These are phyloP conservation scores for Aureobasidium uvarum DNA, from an alignment of 2,329 filamentous ascomycete genomes.

Conservation along the genomic window DNA sequence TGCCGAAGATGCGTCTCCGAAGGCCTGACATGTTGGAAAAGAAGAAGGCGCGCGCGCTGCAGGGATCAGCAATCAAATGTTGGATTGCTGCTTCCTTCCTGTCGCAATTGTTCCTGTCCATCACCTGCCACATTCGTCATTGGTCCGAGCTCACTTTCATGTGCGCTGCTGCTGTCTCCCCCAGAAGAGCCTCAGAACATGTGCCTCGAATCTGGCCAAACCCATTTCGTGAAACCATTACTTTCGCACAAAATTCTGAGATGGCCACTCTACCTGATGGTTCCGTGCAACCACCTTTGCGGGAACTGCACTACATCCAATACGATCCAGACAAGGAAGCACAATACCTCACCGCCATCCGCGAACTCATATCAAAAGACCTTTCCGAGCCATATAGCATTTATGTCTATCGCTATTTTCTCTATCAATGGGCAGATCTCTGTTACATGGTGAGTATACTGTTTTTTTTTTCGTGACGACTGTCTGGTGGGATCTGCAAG, in stretches of 20 bases:
- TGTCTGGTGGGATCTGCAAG: background rate
- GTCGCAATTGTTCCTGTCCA: background rate
- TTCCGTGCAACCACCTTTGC: constrained; percentile 26
- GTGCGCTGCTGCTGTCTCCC: constrained; percentile 18
- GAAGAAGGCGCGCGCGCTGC: constrained; percentile 1
- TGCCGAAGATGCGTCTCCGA: constrained; percentile 39
- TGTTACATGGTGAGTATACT: constrained; percentile 73
- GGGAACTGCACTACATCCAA: constrained; percentile 42
- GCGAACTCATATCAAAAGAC: constrained; percentile 90
- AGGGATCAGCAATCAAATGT: constrained; percentile 5
- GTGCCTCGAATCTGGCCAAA: background rate
- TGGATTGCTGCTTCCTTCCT: background rate
- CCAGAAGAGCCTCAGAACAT: background rate
- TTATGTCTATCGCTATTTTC: constrained; percentile 97
- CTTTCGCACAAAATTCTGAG: background rate
- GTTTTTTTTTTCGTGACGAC: background rate
- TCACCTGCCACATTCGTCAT: constrained; percentile 18
- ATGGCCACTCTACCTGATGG: background rate
- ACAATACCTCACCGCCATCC: constrained; percentile 76
- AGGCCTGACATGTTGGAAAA: constrained; percentile 35
- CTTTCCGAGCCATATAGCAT: constrained; percentile 98
- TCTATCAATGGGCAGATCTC: constrained; percentile 97
- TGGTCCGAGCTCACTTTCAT: constrained; percentile 23
- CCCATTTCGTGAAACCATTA: background rate
- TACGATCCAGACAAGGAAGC: constrained; percentile 61